A percentile compares a stretch with the other conserved stretches of the same genome.
phyloP scores from a whole-genome alignment of 164 flowering plant genomes.

The Platanus orientalis region DNA sequence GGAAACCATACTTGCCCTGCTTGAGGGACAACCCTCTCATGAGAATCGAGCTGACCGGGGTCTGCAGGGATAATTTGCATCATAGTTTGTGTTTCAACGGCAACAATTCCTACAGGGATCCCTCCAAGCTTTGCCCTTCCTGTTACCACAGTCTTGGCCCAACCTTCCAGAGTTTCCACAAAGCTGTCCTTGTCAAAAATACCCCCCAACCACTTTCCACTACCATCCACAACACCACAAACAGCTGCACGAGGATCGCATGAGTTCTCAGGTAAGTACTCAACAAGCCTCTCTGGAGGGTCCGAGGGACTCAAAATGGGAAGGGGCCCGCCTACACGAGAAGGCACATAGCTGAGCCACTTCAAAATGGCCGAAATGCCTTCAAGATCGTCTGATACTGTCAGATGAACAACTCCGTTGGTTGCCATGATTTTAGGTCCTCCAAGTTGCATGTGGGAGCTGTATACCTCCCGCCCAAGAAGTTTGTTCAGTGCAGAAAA shows the following conservation, averaged over 20 bases:
- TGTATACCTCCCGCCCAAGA: conserved; percentile 96
- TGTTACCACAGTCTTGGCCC: conserved; percentile 99
- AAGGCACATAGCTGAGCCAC: conserved; percentile 93
- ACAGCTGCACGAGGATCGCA: conserved; percentile 99
- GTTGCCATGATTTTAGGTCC: conserved; percentile 99
- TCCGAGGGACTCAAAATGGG: conserved; percentile 67
- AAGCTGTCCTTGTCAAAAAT: conserved; percentile 91
- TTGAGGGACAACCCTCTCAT: conserved; percentile 94
- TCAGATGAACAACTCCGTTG: conserved; percentile 94
- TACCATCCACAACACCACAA: conserved; percentile 47
- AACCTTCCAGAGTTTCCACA: conserved; percentile 92
- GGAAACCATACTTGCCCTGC: conserved; percentile 99
- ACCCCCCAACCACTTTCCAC: conserved; percentile 87
- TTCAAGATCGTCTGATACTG: conserved; percentile 98
- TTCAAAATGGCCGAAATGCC: conserved; percentile 84
- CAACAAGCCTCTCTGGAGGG: conserved; percentile 78
- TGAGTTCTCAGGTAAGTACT: conserved; percentile 75
- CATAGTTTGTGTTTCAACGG: conserved; percentile 97
- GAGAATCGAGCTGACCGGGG: conserved; percentile 99
- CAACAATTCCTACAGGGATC: conserved; percentile 93
- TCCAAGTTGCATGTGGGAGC: conserved; percentile 99
- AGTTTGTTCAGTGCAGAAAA: conserved; percentile 96
- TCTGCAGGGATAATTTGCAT: conserved; percentile 99
- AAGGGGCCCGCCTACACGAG: conserved; percentile 76
- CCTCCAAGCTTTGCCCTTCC: conserved; percentile 99